Conservation (phyloP, 78 protist species). For the Dictyostelium firmibasis region DNA sequence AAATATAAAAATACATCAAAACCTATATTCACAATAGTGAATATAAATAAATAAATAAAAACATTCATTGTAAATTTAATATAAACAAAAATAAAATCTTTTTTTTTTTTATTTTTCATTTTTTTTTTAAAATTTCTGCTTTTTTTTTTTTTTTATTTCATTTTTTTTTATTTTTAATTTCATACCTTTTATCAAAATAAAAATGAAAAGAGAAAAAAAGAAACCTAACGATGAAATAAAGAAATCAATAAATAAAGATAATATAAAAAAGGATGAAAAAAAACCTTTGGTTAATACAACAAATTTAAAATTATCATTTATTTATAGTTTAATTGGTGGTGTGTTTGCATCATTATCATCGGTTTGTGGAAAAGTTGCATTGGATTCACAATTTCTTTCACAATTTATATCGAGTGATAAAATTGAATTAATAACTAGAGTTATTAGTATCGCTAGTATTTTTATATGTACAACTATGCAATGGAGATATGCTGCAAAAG, state of each 20-base stretch:
- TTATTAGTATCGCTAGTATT: constrained; percentile 38
- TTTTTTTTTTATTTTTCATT: not conserved
- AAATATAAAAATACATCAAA: not conserved
- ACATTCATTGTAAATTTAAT: not conserved
- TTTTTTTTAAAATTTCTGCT: too few relatives aligned
- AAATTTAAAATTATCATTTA: constrained; percentile 21
- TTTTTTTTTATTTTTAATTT: too few relatives aligned
- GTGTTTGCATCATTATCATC: constrained; percentile 55
- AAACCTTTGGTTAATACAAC: not conserved
- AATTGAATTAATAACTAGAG: constrained; percentile 14
- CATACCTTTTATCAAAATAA: not conserved
- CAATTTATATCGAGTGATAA: constrained; percentile 23
- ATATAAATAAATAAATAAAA: not conserved
- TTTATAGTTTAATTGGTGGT: constrained; percentile 61
- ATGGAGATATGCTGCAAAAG: constrained; percentile 75
- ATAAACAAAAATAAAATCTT: not conserved
- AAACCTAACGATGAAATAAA: not conserved
- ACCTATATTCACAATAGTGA: not conserved
- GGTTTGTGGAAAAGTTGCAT: constrained; percentile 64
- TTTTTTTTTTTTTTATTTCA: not conserved
- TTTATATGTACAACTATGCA: constrained; percentile 64
- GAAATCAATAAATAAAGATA: not conserved
- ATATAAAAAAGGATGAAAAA: not conserved
- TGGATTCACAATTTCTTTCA: constrained; percentile 33
- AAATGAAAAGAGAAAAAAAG: not conserved